Evolutionary conservation across 2,329 filamentous ascomycete species (phyloP), one percentile per base, ranked within the genome.

Genomic region (Fusarium armeniacum): DNA sequence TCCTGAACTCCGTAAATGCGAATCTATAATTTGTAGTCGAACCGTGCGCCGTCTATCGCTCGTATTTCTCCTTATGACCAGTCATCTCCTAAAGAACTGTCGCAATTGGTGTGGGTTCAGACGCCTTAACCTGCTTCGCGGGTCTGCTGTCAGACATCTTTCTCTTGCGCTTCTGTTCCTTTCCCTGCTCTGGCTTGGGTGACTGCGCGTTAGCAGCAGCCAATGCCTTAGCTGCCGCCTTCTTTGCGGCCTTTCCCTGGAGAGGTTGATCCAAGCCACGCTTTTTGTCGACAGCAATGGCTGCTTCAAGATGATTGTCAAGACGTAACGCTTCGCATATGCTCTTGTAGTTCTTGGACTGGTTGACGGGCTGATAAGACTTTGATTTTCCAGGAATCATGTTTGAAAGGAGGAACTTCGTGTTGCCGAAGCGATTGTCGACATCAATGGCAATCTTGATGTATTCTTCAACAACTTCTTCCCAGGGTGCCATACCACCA

Each of bases 351-450:
- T 87, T 91, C 81, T 91, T 94, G 64, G 87, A 86, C 47, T 82
- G 80, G 66, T 87, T 89, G 71, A 96, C 84, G 5, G 83, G 79
- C 62, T 85, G 84, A 77, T 91, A 92, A 1, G 83, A 83, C 40
- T 86, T 83, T 49, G 88, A 84, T 78, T 94, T 97, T 18, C 94
- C 93, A 0, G 94, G 93, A 26, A 98, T 89, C 80, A 98, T 87
- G 78, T 97, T 93, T 43, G 88, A 88, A 30, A 99, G 87, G 33
- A 96, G 84, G 78, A 92, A 99, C 79, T 99, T 99, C 7, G 94
- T 97, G 81, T 99, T 99, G 45, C 92, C 91, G 78, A 91, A 96
- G 67, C 90, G 89, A 78, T 99, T 98, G 77, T 95, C 90, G 15
- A 93, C 89, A 58, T 92, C 89, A 73, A 99, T 84, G 32, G 90